Conservation (phyloP, 495 filamentous ascomycete species). For the Neurospora sp. region DNA sequence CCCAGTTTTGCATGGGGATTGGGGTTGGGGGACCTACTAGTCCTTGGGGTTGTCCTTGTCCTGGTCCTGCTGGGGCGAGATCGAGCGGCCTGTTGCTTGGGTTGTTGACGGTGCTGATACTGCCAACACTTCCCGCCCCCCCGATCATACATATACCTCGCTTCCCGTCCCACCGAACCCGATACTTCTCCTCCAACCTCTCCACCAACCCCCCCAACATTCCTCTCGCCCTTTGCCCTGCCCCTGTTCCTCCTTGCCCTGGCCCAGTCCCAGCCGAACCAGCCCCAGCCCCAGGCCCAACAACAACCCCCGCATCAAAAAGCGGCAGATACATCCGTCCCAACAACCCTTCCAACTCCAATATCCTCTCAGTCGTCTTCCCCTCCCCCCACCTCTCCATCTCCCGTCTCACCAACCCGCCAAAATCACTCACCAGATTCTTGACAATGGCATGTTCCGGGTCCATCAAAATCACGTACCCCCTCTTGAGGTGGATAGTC, state of each 20-base stretch:
- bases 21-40: not conserved
- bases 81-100: not conserved
- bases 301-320: conserved; percentile 2
- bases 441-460: conserved; percentile 4
- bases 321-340: conserved; percentile 22
- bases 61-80: not conserved
- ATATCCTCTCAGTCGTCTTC: conserved; percentile 10
- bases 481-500: conserved; percentile 23
- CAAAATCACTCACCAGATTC: conserved; percentile 11
- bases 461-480: conserved; percentile 20
- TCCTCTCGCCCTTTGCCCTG: conserved; percentile 2
- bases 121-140: not conserved
- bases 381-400: conserved; percentile 3
- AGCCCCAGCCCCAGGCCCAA: not conserved
- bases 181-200: conserved; percentile 3
- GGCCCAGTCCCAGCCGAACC: not conserved
- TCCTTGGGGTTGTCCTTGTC: not conserved
- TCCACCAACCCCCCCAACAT: conserved; percentile 6
- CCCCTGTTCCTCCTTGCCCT: not conserved
- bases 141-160: not conserved
- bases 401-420: not conserved
- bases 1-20: not conserved
- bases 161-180: not conserved
- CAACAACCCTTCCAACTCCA: conserved; percentile 18
- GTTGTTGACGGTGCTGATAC: not conserved